Evolutionary conservation across 768 basidiomycete genomes (phyloP), one percentile per base, ranked within the genome.

Genomic region (Tylopilus sp.): DNA sequence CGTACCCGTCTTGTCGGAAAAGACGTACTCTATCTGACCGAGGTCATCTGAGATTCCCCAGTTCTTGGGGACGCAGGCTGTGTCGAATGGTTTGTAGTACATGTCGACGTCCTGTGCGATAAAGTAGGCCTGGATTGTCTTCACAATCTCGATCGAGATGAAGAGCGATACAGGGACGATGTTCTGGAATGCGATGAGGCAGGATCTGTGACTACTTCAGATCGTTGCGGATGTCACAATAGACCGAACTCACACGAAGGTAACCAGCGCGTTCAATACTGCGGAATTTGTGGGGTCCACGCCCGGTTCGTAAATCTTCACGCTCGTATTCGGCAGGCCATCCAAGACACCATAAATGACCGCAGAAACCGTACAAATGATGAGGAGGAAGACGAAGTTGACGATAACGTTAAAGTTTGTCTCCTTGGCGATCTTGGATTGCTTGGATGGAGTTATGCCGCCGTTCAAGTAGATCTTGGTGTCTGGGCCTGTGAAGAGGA

Each of bases 21-120:
- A 88, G 65, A 88, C 78, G 69, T 96, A 99, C 75, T 98, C 95
- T 70, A 98, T 98, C 74, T 98, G 96, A 24, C 96, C 96, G 2
- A 99, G 84, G 72, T 98, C 96, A 67, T 98, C 96, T 4, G 93
- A 97, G 62, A 98, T 95, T 67, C 95, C 96, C 95, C 96, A 98
- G 6, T 92, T 95, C 70, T 98, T 98, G 25, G 96, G 95, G 4
- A 93, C 84, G 62, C 96, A 98, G 1, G 92, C 75, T 2, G 90
- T 86, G 65, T 97, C 85, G 68, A 87, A 86, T 33, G 87, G 83
- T 53, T 80, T 75, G 73, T 97, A 97, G 76, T 92, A 97, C 92
- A 98, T 95, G 70, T 98, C 95, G 59, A 93, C 63, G 66, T 98
- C 95, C 69, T 96, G 92, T 9, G 88, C 89, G 65, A 97, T 98